Evolutionary conservation across 768 basidiomycete genomes (phyloP).

Genomic region (Leccinum uliginosum): DNA sequence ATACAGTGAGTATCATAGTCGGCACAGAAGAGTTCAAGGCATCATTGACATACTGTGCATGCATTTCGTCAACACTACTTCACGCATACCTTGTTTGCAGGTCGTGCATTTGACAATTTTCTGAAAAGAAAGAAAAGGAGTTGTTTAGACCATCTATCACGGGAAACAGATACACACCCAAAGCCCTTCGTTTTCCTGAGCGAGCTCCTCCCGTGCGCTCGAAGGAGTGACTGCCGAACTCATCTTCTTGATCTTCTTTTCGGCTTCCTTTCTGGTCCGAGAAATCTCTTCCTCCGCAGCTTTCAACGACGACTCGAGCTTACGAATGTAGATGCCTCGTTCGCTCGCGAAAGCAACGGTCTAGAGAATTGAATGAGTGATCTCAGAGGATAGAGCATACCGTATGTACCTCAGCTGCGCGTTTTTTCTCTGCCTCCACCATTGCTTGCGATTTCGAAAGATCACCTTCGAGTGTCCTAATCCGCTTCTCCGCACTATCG

Average conservation of each 20-base stretch:
- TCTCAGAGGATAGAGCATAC: conserved; percentile 2
- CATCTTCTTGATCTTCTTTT: conserved; percentile 48
- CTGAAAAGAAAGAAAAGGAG: conserved; percentile 34
- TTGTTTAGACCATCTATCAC: background rate
- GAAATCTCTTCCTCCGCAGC: conserved; percentile 43
- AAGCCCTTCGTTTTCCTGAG: conserved; percentile 51
- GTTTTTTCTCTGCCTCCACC: conserved; percentile 37
- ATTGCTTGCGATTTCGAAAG: conserved; percentile 30
- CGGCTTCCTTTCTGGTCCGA: conserved; percentile 46
- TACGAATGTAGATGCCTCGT: conserved; percentile 21
- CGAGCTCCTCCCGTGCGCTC: conserved; percentile 32
- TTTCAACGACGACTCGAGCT: conserved; percentile 16
- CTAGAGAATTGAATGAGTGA: conserved; percentile 20
- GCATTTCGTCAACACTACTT: conserved; percentile 81
- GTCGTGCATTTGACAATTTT: conserved; percentile 84
- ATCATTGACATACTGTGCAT: conserved; percentile 81
- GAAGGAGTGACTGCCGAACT: conserved; percentile 27
- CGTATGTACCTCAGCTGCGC: conserved; percentile 36
- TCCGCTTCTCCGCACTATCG: conserved; percentile 24
- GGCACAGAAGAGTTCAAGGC: background rate
- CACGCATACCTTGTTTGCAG: conserved; percentile 73
- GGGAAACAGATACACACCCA: conserved; percentile 42
- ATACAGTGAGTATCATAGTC: background rate
- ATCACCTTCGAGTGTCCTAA: conserved; percentile 30
- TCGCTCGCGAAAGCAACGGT: conserved; percentile 30